These are phyloP conservation scores for Boletus edulis DNA, from an alignment of 768 basidiomycete species.

Conservation along the genomic window DNA sequence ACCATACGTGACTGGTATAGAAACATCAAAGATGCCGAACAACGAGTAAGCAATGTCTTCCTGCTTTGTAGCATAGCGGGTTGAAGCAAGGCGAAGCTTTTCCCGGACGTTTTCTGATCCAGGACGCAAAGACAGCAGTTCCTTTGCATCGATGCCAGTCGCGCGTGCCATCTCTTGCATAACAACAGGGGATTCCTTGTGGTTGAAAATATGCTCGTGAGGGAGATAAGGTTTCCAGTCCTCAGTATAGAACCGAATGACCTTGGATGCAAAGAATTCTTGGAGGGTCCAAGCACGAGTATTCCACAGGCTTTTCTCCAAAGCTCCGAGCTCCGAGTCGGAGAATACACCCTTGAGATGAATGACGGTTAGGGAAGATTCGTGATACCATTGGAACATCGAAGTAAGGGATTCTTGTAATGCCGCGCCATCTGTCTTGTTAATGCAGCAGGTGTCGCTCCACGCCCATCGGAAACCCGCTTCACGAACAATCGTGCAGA, in stretches of 20 bases:
- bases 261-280: constrained; percentile 23
- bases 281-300: constrained; percentile 25
- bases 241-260: constrained; percentile 20
- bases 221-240: constrained; percentile 26
- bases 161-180: constrained; percentile 21
- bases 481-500: constrained; percentile 14
- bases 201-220: constrained; percentile 5
- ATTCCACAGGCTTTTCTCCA: constrained; percentile 21
- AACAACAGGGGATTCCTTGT: constrained; percentile 16
- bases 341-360: constrained; percentile 17
- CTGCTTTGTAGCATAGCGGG: constrained; percentile 17
- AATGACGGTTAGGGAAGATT: constrained; percentile 24
- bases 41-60: constrained; percentile 29
- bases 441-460: constrained; percentile 26
- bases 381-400: constrained; percentile 29
- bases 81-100: constrained; percentile 22
- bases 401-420: constrained; percentile 24
- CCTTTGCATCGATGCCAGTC: constrained; percentile 4
- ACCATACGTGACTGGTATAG: constrained; percentile 21
- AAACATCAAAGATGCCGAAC: constrained; percentile 24
- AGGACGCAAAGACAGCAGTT: constrained; percentile 11
- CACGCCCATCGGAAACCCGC: constrained; percentile 22
- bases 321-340: constrained; percentile 2
- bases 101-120: constrained; percentile 14
- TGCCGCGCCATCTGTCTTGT: constrained; percentile 13